Conservation (phyloP, 1,284 basidiomycete genomes). For the Marasmius sp. region DNA sequence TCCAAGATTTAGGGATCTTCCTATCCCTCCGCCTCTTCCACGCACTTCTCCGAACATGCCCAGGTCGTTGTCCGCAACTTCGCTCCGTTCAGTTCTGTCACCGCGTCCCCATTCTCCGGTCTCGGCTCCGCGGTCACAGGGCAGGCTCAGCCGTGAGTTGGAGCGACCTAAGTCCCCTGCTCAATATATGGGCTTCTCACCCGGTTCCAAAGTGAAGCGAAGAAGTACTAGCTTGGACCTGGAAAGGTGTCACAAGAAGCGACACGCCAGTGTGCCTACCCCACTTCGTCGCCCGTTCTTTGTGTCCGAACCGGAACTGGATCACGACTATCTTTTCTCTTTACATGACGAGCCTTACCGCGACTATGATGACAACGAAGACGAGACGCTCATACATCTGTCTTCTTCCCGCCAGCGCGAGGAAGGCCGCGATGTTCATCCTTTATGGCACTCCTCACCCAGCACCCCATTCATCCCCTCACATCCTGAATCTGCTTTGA, state of each 20-base stretch:
- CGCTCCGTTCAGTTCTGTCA: background rate
- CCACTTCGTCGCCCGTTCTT: conserved; percentile 7
- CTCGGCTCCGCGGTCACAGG: background rate
- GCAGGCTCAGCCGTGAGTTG: conserved; percentile 1
- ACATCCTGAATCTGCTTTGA: background rate
- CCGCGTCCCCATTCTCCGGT: background rate
- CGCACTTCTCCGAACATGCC: background rate
- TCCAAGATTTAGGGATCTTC: conserved; percentile 9
- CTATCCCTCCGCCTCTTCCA: conserved; percentile 12
- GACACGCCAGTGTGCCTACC: background rate
- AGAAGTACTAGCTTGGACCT: conserved; percentile 7
- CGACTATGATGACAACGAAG: conserved; percentile 2
- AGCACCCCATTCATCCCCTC: conserved; percentile 2
- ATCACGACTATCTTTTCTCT: background rate
- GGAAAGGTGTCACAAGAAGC: background rate
- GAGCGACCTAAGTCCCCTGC: conserved; percentile 14
- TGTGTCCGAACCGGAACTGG: conserved; percentile 11
- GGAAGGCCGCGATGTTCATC: background rate
- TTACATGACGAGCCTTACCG: background rate
- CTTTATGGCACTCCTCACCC: background rate
- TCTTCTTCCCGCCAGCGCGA: background rate
- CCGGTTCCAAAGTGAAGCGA: conserved; percentile 7
- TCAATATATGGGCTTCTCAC: conserved; percentile 11
- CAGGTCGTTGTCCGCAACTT: background rate
- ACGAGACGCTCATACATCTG: background rate